Conservation (phyloP, 129 eudicot species). For the Sambucus nigra region DNA sequence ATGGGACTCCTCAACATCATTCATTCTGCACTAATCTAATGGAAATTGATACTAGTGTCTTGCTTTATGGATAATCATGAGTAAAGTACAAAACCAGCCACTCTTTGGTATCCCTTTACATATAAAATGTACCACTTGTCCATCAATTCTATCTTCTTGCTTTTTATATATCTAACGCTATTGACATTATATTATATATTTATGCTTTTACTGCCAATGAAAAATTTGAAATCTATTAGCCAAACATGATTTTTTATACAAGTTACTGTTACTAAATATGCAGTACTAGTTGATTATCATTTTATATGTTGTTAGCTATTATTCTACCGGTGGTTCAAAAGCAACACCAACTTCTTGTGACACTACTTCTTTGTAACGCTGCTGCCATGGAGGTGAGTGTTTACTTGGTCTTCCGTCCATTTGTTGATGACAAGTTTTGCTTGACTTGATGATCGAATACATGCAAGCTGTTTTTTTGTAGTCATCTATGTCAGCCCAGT, state of each 20-base stretch:
- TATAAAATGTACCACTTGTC: no score
- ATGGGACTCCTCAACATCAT: background rate
- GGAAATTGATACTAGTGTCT: no score
- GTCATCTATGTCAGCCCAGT: background rate
- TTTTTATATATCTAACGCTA: background rate
- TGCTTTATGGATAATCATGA: no score
- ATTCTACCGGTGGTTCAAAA: constrained; percentile 92
- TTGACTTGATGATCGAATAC: background rate
- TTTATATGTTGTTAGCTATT: constrained; percentile 40
- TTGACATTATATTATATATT: no score
- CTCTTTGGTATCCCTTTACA: no score
- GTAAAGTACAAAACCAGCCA: no score
- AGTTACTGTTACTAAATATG: background rate
- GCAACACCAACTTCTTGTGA: constrained; percentile 98
- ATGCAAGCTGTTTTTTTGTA: background rate
- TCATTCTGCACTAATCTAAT: no score
- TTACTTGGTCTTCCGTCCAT: background rate
- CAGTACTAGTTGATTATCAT: background rate
- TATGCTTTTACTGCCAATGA: background rate
- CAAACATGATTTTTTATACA: background rate
- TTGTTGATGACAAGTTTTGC: constrained; percentile 11
- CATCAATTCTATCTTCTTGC: background rate
- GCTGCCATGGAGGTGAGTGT: constrained; percentile 91
- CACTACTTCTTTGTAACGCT: constrained; percentile 89
- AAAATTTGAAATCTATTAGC: background rate